Evolutionary conservation across 805 yeast genomes (phyloP), one percentile per base, ranked within the genome.

Genomic region (Sugiyamaella marilandica): DNA sequence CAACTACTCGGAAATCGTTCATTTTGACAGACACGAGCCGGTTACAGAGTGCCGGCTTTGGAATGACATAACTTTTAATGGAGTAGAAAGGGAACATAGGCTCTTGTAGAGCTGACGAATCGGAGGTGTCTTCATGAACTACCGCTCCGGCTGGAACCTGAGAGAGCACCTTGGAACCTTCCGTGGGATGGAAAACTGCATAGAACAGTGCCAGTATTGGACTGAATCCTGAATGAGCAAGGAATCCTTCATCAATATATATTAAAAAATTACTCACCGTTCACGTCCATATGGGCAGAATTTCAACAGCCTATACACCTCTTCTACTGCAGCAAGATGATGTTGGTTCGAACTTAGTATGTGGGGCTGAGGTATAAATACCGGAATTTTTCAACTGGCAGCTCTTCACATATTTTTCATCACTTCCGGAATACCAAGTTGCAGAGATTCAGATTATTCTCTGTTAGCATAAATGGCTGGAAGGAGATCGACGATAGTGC

Each of bases 121-220:
- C 70, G 19, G 32, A 37, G 18, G 26, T 51, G 37, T 49, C 52
- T n/a, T 55, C 45, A 5, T 75, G 75, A 5, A 74, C 75, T 24
- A 83, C 79, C 2, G 86, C 74, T 5, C 89, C 87, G 37, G 83
- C 81, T 2, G 99, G 99, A 0, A 89, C 95, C 66, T 94, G 97
- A 62, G 86, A 87, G 4, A 87, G 78, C 5, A 92, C 91, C 69
- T 90, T 89, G 0, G 98, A 85, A 1, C 99, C 99, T 63, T 90
- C 96, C 0, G 94, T 87, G 0, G 97, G 97, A 62, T 94, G 97
- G 69, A 94, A 94, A 0, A 87, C 88, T 0, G 97, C 83, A 67
- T 88, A 94, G 67, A 94, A 91, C 44, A 90, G 74, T 1, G 97
- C 94, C 53, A 81, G 76, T 14, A 94, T 89, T n/a, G 95, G 96